Evolutionary conservation across 2,329 filamentous ascomycete genomes (phyloP).

Genomic region (Aspergillus pseudonomiae): DNA sequence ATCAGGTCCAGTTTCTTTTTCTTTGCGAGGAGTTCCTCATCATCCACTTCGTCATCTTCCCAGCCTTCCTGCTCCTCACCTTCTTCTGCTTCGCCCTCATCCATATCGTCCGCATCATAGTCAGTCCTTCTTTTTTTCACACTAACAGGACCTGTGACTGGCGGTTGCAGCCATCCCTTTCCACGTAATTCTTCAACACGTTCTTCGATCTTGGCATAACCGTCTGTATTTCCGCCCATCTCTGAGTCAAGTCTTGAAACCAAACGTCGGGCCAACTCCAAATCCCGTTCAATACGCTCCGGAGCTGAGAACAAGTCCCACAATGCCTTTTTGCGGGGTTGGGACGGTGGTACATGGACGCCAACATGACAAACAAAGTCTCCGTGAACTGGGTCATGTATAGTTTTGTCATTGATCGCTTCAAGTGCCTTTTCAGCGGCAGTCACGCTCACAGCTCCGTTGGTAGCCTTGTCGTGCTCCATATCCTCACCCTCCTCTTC

Average conservation of each 20-base stretch:
- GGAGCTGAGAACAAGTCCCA: constrained; percentile 97
- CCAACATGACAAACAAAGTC: constrained; percentile 98
- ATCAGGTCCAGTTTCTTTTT: constrained; percentile 97
- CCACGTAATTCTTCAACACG: constrained; percentile 79
- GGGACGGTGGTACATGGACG: constrained; percentile 84
- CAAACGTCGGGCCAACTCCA: constrained; percentile 78
- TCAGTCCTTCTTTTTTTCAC: constrained; percentile 61
- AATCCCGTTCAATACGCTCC: constrained; percentile 88
- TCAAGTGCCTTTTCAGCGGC: constrained; percentile 86
- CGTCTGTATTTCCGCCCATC: constrained; percentile 75
- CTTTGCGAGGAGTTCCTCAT: constrained; percentile 84
- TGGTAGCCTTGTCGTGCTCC: constrained; percentile 36
- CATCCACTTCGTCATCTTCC: constrained; percentile 73
- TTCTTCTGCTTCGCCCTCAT: constrained; percentile 70
- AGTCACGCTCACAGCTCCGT: constrained; percentile 36
- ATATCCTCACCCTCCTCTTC: constrained; percentile 66
- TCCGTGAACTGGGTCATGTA: constrained; percentile 88
- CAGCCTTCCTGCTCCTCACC: constrained; percentile 76
- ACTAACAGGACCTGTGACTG: constrained; percentile 44
- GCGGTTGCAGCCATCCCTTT: constrained; percentile 74
- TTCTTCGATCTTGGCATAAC: constrained; percentile 78
- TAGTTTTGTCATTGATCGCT: constrained; percentile 96
- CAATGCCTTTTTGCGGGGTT: constrained; percentile 88
- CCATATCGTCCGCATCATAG: constrained; percentile 42
- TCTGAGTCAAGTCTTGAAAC: constrained; percentile 84